These are phyloP conservation scores for Fistulifera solaris DNA, from an alignment of 108 stramenopile species.

Conservation along the genomic window DNA sequence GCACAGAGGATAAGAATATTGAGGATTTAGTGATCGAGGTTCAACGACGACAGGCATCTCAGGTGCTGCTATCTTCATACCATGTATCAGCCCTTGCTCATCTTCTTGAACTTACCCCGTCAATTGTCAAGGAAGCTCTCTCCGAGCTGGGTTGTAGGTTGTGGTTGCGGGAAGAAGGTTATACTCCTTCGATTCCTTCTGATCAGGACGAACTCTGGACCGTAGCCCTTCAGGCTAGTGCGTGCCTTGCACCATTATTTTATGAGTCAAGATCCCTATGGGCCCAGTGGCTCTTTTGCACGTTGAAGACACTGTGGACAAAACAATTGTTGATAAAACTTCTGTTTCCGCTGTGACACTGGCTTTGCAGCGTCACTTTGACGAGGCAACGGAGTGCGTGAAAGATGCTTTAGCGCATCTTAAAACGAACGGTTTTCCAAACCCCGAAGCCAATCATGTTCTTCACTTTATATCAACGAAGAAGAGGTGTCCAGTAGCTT, in stretches of 20 bases:
- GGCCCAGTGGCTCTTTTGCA: conserved; percentile 45
- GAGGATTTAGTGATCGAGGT: conserved; percentile 28
- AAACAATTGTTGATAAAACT: conserved; percentile 1
- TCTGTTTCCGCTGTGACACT: conserved; percentile 13
- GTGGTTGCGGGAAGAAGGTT: conserved; percentile 7
- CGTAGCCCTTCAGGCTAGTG: conserved; percentile 52
- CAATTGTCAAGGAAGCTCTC: conserved; percentile 30
- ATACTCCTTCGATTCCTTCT: conserved; percentile 3
- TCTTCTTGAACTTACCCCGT: conserved; percentile 25
- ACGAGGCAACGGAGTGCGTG: conserved; percentile 39
- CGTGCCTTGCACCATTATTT: conserved; percentile 52
- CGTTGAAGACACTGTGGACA: not conserved
- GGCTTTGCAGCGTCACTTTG: conserved; percentile 31
- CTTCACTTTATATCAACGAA: conserved; percentile 32
- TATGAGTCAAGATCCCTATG: conserved; percentile 29
- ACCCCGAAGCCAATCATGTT: conserved; percentile 39
- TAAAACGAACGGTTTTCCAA: conserved; percentile 36
- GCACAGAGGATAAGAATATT: conserved; percentile 9
- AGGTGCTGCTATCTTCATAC: conserved; percentile 43
- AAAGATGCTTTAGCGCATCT: conserved; percentile 25
- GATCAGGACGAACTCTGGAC: conserved; percentile 33
- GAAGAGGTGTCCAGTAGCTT: conserved; percentile 24
- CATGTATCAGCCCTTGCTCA: conserved; percentile 50
- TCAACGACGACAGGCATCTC: conserved; percentile 44
- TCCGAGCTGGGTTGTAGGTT: conserved; percentile 31